A percentile compares a stretch with the other conserved stretches of the same genome.
Conservation (phyloP, 441 rosid genomes). For the Euphorbia corollata region DNA sequence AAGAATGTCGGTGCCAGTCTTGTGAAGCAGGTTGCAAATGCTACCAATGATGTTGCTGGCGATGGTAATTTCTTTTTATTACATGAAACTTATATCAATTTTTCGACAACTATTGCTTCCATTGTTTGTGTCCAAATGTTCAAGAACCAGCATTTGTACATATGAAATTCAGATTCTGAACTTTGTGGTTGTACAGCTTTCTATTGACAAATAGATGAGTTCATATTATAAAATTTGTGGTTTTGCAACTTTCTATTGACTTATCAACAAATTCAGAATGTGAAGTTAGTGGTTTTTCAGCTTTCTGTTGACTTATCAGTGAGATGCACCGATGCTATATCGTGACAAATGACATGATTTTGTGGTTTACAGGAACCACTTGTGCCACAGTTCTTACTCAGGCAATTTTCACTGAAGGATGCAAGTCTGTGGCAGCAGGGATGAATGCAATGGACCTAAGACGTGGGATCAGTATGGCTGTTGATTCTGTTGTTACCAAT, state of each 20-base stretch:
- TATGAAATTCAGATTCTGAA: neutral
- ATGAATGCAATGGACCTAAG: constrained; percentile 92
- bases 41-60: constrained; percentile 84
- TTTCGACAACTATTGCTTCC: neutral
- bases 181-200: neutral
- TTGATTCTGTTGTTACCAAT: constrained; percentile 70
- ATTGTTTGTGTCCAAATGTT: neutral
- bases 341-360: neutral
- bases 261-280: no score
- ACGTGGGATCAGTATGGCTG: constrained; percentile 85
- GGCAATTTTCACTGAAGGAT: constrained; percentile 76
- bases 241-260: no score
- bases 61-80: constrained; percentile 46
- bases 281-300: no score
- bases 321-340: neutral
- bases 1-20: constrained; percentile 92
- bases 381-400: constrained; percentile 78
- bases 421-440: constrained; percentile 92
- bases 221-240: no score
- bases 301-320: neutral
- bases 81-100: neutral
- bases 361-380: constrained; percentile 57
- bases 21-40: constrained; percentile 93
- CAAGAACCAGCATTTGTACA: neutral
- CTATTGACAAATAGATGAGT: no score